Conservation (phyloP, 768 basidiomycete species). For the Termitomyces sp. region DNA sequence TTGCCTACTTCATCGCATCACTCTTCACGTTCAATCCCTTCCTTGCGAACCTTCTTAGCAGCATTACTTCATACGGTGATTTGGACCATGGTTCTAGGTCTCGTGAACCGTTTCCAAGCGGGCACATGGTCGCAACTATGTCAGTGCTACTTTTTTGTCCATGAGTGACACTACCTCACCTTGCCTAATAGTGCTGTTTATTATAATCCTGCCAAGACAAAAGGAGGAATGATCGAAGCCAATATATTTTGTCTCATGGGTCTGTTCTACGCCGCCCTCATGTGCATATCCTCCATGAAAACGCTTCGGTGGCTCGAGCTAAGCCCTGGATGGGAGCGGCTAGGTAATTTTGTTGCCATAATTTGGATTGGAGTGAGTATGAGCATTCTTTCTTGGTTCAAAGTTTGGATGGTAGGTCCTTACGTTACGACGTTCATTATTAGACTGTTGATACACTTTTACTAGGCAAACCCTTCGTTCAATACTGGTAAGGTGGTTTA, state of each 20-base stretch:
- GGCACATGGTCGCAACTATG: conserved; percentile 94
- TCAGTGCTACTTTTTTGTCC: conserved; percentile 35
- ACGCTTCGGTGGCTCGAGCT: conserved; percentile 80
- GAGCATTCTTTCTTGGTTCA: conserved; percentile 84
- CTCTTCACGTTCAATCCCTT: conserved; percentile 88
- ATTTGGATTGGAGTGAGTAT: conserved; percentile 84
- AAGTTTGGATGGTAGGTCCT: conserved; percentile 71
- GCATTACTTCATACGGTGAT: conserved; percentile 44
- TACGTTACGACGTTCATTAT: neutral
- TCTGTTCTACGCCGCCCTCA: conserved; percentile 64
- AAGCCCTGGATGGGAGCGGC: conserved; percentile 64
- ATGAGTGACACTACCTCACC: neutral
- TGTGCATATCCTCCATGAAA: conserved; percentile 73
- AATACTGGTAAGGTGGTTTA: conserved; percentile 61
- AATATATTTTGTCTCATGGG: conserved; percentile 75
- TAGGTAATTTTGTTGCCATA: conserved; percentile 73
- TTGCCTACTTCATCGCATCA: conserved; percentile 87
- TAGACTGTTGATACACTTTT: neutral
- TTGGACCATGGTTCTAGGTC: conserved; percentile 33
- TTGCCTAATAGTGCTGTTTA: conserved; percentile 61
- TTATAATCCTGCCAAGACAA: conserved; percentile 91
- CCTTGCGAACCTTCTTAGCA: conserved; percentile 67
- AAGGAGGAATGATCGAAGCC: conserved; percentile 92
- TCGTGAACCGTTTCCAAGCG: conserved; percentile 66
- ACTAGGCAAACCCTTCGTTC: conserved; percentile 72